Conservation (phyloP, 139 green algal species). For the Nannochloris sp. region DNA sequence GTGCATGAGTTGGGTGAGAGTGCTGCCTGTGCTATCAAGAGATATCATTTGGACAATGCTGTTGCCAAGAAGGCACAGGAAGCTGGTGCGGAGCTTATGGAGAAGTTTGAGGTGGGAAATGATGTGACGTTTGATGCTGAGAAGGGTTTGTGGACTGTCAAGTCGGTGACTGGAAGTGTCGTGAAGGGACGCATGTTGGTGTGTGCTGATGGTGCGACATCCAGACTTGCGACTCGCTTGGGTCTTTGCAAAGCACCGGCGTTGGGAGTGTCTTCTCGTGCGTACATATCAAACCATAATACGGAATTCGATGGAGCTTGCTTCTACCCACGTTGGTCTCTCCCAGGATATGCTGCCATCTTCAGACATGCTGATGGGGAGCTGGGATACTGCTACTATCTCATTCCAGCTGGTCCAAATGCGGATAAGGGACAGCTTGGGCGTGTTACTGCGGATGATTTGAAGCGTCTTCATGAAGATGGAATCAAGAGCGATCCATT, state of each 20-base stretch:
- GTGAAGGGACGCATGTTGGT: slow-evolving; percentile 65
- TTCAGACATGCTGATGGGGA: slow-evolving; percentile 83
- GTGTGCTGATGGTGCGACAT: slow-evolving; percentile 80
- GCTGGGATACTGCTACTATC: slow-evolving; percentile 92
- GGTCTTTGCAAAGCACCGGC: slow-evolving; percentile 81
- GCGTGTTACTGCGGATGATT: slow-evolving; percentile 64
- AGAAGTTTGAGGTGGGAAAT: slow-evolving; percentile 69
- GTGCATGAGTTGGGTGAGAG: slow-evolving; percentile 54
- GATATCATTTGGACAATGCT: slow-evolving; percentile 69
- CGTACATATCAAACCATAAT: slow-evolving; percentile 85
- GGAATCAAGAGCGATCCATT: slow-evolving; percentile 77
- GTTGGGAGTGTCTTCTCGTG: slow-evolving; percentile 62
- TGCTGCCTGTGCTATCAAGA: slow-evolving; percentile 71
- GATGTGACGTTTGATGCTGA: slow-evolving; percentile 53
- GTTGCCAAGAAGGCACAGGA: slow-evolving; percentile 38
- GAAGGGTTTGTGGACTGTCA: slow-evolving; percentile 75
- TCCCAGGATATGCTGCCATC: slow-evolving; percentile 69
- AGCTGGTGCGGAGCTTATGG: slow-evolving; percentile 66
- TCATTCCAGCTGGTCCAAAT: slow-evolving; percentile 74
- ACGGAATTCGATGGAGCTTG: slow-evolving; percentile 78
- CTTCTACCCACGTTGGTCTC: slow-evolving; percentile 63
- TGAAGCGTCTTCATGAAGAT: slow-evolving; percentile 74
- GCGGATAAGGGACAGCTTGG: slow-evolving; percentile 51
- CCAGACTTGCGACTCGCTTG: slow-evolving; percentile 71
- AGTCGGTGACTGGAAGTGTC: slow-evolving; percentile 22